Base-by-base conservation (phyloP, 176 grass and related monocot genomes). In the Oryza officinalis region DNA sequence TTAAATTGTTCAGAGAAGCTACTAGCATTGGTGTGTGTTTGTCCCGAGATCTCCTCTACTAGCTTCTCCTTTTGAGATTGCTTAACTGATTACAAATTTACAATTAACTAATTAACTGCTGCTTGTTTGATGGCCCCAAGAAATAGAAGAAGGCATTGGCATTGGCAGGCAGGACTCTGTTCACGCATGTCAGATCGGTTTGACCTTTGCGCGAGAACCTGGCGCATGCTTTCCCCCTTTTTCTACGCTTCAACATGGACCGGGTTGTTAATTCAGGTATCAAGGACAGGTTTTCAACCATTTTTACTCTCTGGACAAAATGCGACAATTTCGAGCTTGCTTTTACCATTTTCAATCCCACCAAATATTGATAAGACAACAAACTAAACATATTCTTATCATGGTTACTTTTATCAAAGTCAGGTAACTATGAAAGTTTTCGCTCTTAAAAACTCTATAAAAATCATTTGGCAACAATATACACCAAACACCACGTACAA, bases 31-130 rank as follows among this genome's bases (percentile, higher is more conserved):
- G n/a, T 25, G 57, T 61, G 57, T 59, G 73, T 35, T 35, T 23
- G 12, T 31, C 82, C 68, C 35, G 41, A 64, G 10, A 22, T 0
- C 41, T 72, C 26, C 40, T 46, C 1, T 57, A 57, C 7, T 57
- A 22, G 52, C 52, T 83, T 37, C 80, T 66, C 73, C 80, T 88
- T 88, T 88, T 73, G 31, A 88, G 74, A 49, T 49, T 22, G 23
- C 6, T 64, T 57, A 22, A 57, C 20, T 10, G 1, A 20, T 54
- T 54, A 23, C 22, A 22, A 22, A 25, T 61, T 54, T 54, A 23
- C 22, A 22, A 22, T 61, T 61, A 22, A 61, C 23, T 60, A 23
- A 60, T n/a, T 11, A 61, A 4, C 57, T 61, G 8, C 8, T 61
- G 57, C 57, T 61, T 61, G 8, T 8, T 61, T 61, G 60, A 23